Percentiles rank a stretch among this genome's conserved stretches.
phyloP scores from a whole-genome alignment of 1,139 yeast genomes.

The Scheffersomyces titani region DNA sequence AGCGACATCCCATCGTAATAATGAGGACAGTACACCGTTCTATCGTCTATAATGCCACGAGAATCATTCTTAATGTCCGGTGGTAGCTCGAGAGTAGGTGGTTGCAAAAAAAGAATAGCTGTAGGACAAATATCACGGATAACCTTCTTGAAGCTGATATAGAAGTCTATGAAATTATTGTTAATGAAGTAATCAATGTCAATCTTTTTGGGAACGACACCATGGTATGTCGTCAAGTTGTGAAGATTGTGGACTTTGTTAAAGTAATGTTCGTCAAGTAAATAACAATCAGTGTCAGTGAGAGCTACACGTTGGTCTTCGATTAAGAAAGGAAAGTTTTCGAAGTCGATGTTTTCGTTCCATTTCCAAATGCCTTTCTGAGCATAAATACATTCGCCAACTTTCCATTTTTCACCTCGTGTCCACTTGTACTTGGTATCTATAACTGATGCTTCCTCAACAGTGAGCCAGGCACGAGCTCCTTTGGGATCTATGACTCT shows the following conservation, averaged over 20 bases:
- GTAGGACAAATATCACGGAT: constrained; percentile 50
- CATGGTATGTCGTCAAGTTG: constrained; percentile 19
- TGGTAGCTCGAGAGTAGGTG: constrained; percentile 81
- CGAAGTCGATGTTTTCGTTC: constrained; percentile 30
- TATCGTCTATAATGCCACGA: constrained; percentile 54
- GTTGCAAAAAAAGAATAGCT: constrained; percentile 68
- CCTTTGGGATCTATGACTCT: constrained; percentile 68
- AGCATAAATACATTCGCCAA: constrained; percentile 80
- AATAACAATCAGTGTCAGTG: constrained; percentile 18
- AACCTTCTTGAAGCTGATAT: constrained; percentile 46
- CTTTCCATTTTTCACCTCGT: constrained; percentile 62
- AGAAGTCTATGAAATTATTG: constrained; percentile 60
- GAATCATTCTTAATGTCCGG: constrained; percentile 61
- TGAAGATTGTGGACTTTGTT: constrained; percentile 25
- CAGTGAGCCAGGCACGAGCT: constrained; percentile 63
- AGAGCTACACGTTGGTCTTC: constrained; percentile 32
- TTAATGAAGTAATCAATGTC: constrained; percentile 65
- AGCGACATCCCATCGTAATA: constrained; percentile 92
- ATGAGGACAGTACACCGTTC: constrained; percentile 80
- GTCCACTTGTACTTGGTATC: constrained; percentile 73
- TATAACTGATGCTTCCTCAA: constrained; percentile 33
- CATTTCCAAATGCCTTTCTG: constrained; percentile 73
- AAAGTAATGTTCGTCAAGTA: constrained; percentile 3
- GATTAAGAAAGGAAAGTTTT: constrained; percentile 17
- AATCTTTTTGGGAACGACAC: constrained; percentile 29